Conservation (phyloP, 768 basidiomycete genomes). For the Boletus patriciae region DNA sequence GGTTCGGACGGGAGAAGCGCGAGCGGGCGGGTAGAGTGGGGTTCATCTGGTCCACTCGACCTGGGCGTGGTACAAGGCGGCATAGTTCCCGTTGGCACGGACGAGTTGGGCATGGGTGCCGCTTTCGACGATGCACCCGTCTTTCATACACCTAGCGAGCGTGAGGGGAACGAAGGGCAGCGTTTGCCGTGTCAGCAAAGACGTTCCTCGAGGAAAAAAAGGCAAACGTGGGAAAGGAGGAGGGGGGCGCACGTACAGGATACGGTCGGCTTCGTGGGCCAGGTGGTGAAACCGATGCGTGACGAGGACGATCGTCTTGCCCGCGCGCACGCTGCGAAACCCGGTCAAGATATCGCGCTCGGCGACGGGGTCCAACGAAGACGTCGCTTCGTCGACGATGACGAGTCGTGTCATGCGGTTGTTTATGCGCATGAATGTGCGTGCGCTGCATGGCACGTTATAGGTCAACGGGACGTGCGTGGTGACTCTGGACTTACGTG, state of each 20-base stretch:
- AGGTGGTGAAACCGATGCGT: slow-evolving; percentile 56
- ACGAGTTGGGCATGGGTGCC: slow-evolving; percentile 34
- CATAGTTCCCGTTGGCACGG: slow-evolving; percentile 24
- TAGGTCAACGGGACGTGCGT: not conserved
- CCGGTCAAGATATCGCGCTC: slow-evolving; percentile 49
- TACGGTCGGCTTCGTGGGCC: slow-evolving; percentile 48
- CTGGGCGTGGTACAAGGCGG: slow-evolving; percentile 29
- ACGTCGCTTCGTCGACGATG: slow-evolving; percentile 59
- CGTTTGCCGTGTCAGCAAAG: not conserved
- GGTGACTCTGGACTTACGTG: slow-evolving; percentile 39
- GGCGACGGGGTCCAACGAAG: slow-evolving; percentile 53
- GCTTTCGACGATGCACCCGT: slow-evolving; percentile 30
- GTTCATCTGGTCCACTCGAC: not conserved
- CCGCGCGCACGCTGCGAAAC: slow-evolving; percentile 38
- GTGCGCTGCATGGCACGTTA: slow-evolving; percentile 36
- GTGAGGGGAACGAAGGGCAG: not conserved
- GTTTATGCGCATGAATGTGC: slow-evolving; percentile 43
- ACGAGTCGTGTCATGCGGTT: slow-evolving; percentile 43
- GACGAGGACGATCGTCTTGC: slow-evolving; percentile 56
- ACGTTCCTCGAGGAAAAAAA: not conserved
- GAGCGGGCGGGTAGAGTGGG: too few species aligned
- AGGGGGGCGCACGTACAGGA: slow-evolving; percentile 41
- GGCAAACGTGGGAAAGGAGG: too few species aligned
- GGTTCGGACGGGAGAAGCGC: too few species aligned
- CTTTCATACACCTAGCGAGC: slow-evolving; percentile 32